Percentiles rank a stretch among this genome's conserved stretches.
Evolutionary conservation across 169 alveolate species (phyloP).

Genomic region (Babesia sp.): DNA sequence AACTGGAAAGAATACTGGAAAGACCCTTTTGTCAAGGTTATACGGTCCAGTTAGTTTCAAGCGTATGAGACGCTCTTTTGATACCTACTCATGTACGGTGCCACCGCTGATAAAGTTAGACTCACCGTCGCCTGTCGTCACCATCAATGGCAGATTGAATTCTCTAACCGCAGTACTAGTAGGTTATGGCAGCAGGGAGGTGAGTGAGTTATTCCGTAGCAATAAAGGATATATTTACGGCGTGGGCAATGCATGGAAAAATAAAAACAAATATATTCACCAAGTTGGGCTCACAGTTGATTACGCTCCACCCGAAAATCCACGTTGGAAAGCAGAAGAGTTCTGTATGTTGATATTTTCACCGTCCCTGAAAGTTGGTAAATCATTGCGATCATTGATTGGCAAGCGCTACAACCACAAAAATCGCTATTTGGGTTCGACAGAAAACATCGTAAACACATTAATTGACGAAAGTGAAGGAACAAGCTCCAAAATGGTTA

Average conservation of each 20-base stretch:
- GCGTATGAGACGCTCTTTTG: neutral
- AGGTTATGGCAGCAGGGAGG: constrained; percentile 19
- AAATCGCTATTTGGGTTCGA: constrained; percentile 3
- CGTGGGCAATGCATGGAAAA: neutral
- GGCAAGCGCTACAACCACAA: constrained; percentile 9
- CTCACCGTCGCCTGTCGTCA: neutral
- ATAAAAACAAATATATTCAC: neutral
- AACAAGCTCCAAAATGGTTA: constrained; percentile 23
- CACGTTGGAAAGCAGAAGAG: constrained; percentile 19
- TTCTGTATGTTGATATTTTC: constrained; percentile 20
- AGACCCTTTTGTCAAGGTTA: neutral
- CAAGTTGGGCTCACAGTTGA: constrained; percentile 4
- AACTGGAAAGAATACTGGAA: neutral
- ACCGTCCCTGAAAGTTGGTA: constrained; percentile 19
- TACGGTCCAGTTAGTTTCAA: neutral
- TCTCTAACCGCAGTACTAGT: constrained; percentile 22
- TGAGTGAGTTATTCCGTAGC: constrained; percentile 1
- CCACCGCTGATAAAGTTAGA: neutral
- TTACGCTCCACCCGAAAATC: constrained; percentile 13
- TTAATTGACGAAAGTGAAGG: constrained; percentile 7
- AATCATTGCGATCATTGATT: neutral
- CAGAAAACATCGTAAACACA: constrained; percentile 3
- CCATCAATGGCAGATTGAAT: constrained; percentile 1
- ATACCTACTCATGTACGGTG: constrained; percentile 3
- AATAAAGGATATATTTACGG: constrained; percentile 40